A percentile compares a stretch with the other conserved stretches of the same genome.
These are phyloP conservation scores for Lichtheimia ramosa DNA, from an alignment of 371 early-diverging fungal species.

Conservation along the genomic window DNA sequence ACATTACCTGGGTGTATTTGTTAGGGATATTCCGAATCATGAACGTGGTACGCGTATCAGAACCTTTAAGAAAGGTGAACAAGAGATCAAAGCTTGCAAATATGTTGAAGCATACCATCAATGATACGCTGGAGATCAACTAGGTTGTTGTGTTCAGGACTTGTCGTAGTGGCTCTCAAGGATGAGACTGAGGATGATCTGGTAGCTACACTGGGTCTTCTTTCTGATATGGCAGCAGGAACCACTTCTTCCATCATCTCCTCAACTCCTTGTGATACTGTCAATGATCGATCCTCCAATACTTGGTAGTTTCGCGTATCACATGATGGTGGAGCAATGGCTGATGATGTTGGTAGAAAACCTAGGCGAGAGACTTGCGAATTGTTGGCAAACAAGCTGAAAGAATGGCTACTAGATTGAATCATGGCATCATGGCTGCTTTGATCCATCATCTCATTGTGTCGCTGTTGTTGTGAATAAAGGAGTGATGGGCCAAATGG, in stretches of 20 bases:
- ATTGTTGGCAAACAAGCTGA: not conserved
- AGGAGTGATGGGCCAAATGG: not conserved
- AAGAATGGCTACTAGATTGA: too few species aligned
- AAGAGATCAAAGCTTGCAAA: not conserved
- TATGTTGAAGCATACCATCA: slow-evolving; percentile 4
- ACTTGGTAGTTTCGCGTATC: too few species aligned
- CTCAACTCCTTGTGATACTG: not conserved
- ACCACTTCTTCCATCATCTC: not conserved
- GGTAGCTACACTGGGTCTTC: too few species aligned
- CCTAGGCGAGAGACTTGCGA: not conserved
- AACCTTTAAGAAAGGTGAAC: slow-evolving; percentile 17
- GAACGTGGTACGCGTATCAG: slow-evolving; percentile 78
- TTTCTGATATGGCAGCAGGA: too few species aligned
- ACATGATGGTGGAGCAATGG: not conserved
- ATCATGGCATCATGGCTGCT: too few species aligned
- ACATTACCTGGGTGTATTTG: slow-evolving; percentile 73
- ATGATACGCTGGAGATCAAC: slow-evolving; percentile 7
- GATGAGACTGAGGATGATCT: not conserved
- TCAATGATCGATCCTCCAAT: not conserved
- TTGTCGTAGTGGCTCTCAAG: not conserved
- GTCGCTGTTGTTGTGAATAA: not conserved
- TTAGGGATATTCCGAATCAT: slow-evolving; percentile 95
- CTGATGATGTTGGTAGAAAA: not conserved
- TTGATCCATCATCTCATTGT: too few species aligned
- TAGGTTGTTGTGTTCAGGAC: not conserved